Evolutionary conservation across 345 rosid species (phyloP).

Genomic region (Eucalyptus pumila): DNA sequence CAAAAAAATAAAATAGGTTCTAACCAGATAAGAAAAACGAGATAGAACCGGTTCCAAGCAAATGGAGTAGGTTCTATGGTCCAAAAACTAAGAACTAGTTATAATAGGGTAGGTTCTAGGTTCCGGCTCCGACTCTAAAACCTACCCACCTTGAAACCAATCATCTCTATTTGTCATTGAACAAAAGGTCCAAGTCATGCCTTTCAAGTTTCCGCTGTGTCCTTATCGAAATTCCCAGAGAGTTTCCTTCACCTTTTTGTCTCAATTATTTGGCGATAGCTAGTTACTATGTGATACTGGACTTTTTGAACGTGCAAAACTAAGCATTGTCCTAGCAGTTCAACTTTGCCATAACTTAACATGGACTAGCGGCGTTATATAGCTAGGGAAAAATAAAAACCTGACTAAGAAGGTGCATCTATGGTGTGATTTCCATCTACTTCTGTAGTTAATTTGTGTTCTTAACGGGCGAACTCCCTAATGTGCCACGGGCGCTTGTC

Average conservation of each 20-base stretch:
- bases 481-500: neutral
- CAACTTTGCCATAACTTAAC: neutral
- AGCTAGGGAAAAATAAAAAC: neutral
- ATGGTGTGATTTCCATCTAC: neutral
- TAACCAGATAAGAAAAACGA: accelerated
- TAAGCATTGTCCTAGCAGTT: neutral
- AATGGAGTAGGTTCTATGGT: no score
- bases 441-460: neutral
- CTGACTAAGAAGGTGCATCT: neutral
- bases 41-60: no score
- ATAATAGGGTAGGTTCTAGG: no score
- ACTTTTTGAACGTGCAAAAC: neutral
- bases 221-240: neutral
- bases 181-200: neutral
- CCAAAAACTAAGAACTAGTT: accelerated
- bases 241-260: neutral
- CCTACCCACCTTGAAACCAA: no score
- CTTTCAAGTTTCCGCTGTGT: neutral
- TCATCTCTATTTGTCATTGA: neutral
- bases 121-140: accelerated
- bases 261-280: neutral
- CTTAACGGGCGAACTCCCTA: neutral
- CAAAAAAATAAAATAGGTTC: no score
- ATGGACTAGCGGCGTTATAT: neutral
- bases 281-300: neutral